phyloP scores from a whole-genome alignment of 1,284 basidiomycete genomes.

The Microbotryum intermedium region DNA sequence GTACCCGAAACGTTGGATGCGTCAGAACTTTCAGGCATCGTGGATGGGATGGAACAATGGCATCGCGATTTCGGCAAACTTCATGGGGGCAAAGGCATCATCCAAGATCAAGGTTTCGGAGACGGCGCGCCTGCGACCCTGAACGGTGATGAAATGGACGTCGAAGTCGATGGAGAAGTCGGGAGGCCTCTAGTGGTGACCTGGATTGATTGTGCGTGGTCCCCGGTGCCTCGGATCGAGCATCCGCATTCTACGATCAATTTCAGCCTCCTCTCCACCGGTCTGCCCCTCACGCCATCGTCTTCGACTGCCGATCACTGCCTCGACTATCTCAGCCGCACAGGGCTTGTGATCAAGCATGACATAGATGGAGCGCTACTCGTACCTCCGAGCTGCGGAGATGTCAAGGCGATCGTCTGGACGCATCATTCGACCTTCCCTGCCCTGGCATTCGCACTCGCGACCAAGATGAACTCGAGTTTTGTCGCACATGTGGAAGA shows the following conservation, averaged over 20 bases:
- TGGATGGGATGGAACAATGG: conserved; percentile 76
- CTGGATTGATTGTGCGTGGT: conserved; percentile 48
- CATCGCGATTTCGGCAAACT: conserved; percentile 46
- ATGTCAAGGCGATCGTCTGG: conserved; percentile 48
- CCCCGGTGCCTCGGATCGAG: neutral
- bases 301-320: neutral
- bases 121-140: conserved; percentile 58
- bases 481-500: conserved; percentile 63
- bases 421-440: conserved; percentile 68
- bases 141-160: conserved; percentile 71
- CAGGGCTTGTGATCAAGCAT: conserved; percentile 61
- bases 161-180: conserved; percentile 52
- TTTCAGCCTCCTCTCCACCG: conserved; percentile 14
- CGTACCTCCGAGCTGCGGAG: conserved; percentile 36
- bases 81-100: conserved; percentile 42
- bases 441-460: conserved; percentile 85
- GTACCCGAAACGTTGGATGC: conserved; percentile 85
- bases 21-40: conserved; percentile 65
- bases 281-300: conserved; percentile 16
- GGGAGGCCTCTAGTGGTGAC: conserved; percentile 55
- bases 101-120: conserved; percentile 53
- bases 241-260: conserved; percentile 11
- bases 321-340: neutral
- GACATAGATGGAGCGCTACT: conserved; percentile 76
- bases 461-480: conserved; percentile 79